Evolutionary conservation across 2,329 filamentous ascomycete species (phyloP), one percentile per base, ranked within the genome.

Genomic region (Aspergillus novoparasiticus): DNA sequence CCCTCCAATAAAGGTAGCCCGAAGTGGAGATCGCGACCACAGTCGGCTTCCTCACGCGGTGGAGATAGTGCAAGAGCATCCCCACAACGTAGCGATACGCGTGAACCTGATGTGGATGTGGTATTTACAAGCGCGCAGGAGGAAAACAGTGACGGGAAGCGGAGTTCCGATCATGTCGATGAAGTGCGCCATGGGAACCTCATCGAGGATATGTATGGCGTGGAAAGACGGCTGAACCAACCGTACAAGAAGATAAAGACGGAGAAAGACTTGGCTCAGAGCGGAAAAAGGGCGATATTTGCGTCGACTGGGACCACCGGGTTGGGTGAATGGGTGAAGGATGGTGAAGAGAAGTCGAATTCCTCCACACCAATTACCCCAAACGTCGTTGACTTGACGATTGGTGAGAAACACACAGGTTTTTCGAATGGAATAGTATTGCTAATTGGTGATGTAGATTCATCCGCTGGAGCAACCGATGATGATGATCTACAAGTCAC

Each of bases 201-300:
- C 80, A 87, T 96, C 53, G 92, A 96, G 76, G 86, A 87, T 36
- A 83, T 93, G 74, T 92, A 94, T 74, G 89, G 90, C 68, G 86
- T 96, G 16, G 85, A 91, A 68, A 85, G 89, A 58, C 90, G 93
- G 30, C 81, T 82, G 70, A 81, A 72, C 66, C 83, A 75, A 72
- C 87, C 90, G 23, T 80, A 83, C 32, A 94, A 94, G 78, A 88
- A 88, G 58, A 79, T 87, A 59, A 93, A 88, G 73, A 76, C 85
- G 45, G 67, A 74, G 10, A 80, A 84, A 16, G 73, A 78, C 23
- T 79, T 83, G 55, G 74, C 83, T 53, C 75, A 81, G 55, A 74
- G 80, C 21, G 71, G 78, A 26, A 77, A 77, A 45, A 83, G 81
- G 59, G 73, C 75, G 43, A 74, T 76, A 3, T 84, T 85, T 71